Evolutionary conservation across 73 alveolate genomes (phyloP).

Genomic region (Paramecium biaurelia): DNA sequence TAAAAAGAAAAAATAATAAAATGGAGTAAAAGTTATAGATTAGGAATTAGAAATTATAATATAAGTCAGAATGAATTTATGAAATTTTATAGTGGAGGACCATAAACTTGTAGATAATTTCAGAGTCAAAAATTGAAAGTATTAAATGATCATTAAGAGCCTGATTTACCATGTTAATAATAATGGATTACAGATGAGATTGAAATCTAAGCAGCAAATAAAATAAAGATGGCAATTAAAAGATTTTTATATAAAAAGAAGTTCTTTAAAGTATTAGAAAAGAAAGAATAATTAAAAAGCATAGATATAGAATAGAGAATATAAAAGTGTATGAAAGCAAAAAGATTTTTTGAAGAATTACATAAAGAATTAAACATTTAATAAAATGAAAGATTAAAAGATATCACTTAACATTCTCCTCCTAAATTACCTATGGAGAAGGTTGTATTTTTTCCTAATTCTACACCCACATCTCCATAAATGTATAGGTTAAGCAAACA

Average conservation of each 20-base stretch:
- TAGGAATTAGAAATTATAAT: constrained; percentile 44
- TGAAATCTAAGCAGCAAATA: background rate
- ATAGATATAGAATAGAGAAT: constrained; percentile 4
- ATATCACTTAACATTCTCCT: background rate
- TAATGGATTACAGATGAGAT: background rate
- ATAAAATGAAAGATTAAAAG: background rate
- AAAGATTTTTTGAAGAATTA: constrained; percentile 15
- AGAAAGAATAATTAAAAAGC: background rate
- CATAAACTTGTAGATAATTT: background rate
- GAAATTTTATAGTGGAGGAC: constrained; percentile 44
- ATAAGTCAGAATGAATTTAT: background rate
- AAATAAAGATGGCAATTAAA: constrained; percentile 27
- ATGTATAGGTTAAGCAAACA: background rate
- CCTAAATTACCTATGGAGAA: background rate
- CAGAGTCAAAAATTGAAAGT: background rate
- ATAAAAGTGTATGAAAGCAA: background rate
- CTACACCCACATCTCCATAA: background rate
- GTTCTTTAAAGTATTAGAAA: background rate
- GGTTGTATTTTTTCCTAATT: background rate
- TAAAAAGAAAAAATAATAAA: background rate
- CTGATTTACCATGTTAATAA: background rate
- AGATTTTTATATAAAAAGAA: background rate
- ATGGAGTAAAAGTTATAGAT: background rate
- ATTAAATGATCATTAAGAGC: background rate
- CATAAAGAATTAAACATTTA: background rate